Conservation (phyloP, 768 basidiomycete species). For the Suillus paluster region DNA sequence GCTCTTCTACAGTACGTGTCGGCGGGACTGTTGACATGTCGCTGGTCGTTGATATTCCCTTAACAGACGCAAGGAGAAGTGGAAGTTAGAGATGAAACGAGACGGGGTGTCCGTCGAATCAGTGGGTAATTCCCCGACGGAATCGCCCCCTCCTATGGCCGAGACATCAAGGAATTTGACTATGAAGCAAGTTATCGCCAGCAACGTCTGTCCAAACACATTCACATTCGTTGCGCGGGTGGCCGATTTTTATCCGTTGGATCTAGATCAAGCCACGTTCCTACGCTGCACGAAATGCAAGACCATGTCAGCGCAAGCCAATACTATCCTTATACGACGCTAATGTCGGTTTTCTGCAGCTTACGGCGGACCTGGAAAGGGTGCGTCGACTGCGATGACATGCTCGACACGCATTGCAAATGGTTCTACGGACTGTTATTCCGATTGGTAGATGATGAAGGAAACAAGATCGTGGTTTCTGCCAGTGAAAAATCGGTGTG, state of each 20-base stretch:
- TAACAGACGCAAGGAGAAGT: slow-evolving; percentile 39
- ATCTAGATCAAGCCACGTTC: slow-evolving; percentile 50
- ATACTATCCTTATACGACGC: neutral
- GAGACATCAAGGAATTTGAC: slow-evolving; percentile 21
- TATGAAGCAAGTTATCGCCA: slow-evolving; percentile 43
- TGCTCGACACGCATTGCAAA: slow-evolving; percentile 52
- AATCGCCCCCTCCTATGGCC: slow-evolving; percentile 10
- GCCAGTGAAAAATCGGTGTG: slow-evolving; percentile 53
- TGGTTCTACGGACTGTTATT: slow-evolving; percentile 55
- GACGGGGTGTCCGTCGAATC: slow-evolving; percentile 8
- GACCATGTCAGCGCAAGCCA: slow-evolving; percentile 43
- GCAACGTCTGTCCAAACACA: slow-evolving; percentile 38
- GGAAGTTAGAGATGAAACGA: slow-evolving; percentile 28
- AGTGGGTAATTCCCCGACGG: neutral
- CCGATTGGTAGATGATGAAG: slow-evolving; percentile 54
- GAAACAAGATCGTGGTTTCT: slow-evolving; percentile 46
- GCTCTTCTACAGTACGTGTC: slow-evolving; percentile 17
- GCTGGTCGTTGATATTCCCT: neutral
- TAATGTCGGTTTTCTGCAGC: slow-evolving; percentile 34
- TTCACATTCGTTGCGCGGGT: slow-evolving; percentile 54
- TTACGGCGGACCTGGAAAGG: slow-evolving; percentile 44
- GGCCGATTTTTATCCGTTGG: slow-evolving; percentile 59
- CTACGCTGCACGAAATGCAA: slow-evolving; percentile 59
- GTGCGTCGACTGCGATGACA: slow-evolving; percentile 59
- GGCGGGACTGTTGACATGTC: neutral